Evolutionary conservation across 768 basidiomycete species (phyloP).

Genomic region (Tephrocybe sp.): DNA sequence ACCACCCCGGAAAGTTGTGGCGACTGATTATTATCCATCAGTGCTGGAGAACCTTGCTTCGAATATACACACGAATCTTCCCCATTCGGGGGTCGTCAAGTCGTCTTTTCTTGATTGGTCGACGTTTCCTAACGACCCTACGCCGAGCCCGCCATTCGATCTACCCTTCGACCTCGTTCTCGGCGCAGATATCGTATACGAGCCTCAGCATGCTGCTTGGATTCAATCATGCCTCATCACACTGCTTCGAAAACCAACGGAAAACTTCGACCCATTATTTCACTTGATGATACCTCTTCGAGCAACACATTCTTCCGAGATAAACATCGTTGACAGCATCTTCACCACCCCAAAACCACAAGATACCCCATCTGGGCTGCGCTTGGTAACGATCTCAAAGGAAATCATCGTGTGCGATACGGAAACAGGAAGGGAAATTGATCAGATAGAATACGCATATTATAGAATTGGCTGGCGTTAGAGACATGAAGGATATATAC

Average conservation of each 20-base stretch:
- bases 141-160: slow-evolving; percentile 25
- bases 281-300: slow-evolving; percentile 82
- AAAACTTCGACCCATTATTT: slow-evolving; percentile 38
- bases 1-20: slow-evolving; percentile 38
- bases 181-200: slow-evolving; percentile 85
- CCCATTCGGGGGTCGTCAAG: slow-evolving; percentile 9
- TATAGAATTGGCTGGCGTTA: slow-evolving; percentile 71
- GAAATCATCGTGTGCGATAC: slow-evolving; percentile 58
- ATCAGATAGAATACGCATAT: slow-evolving; percentile 69
- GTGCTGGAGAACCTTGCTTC: slow-evolving; percentile 67
- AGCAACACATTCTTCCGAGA: slow-evolving; percentile 60
- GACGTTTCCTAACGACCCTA: slow-evolving; percentile 21
- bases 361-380: neutral
- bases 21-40: slow-evolving; percentile 77
- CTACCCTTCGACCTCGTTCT: slow-evolving; percentile 66
- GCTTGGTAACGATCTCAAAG: slow-evolving; percentile 52
- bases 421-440: slow-evolving; percentile 31
- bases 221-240: slow-evolving; percentile 59
- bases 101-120: slow-evolving; percentile 64
- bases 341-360: slow-evolving; percentile 34
- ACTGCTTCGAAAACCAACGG: slow-evolving; percentile 40
- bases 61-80: slow-evolving; percentile 64
- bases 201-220: slow-evolving; percentile 69
- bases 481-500: slow-evolving; percentile 1
- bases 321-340: slow-evolving; percentile 52